Base-by-base conservation (phyloP, 2,329 filamentous ascomycete species). In the Daldinia sp. region DNA sequence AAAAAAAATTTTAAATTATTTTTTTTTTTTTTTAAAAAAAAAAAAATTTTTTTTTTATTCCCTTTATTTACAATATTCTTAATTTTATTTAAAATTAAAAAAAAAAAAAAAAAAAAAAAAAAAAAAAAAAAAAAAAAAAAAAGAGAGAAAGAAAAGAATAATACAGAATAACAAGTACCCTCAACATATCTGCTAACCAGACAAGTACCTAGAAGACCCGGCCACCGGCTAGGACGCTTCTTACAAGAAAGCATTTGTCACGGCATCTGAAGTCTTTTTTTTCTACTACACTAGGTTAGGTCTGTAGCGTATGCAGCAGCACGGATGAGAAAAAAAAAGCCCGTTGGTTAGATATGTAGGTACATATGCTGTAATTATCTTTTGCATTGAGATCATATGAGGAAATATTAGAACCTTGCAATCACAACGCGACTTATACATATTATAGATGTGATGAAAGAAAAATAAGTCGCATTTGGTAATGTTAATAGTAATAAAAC, bases 221-320 rank as follows among this genome's bases (percentile, higher is more conserved):
- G 64, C 64, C 61, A 67, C 64, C 64, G 58, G 47, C 37, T 64
- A 58, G n/a, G 35, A 39, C 30, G 19, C 34, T 63, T 58, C 34
- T 63, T 58, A 62, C 43, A 35, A 61, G 51, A 63, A 63, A 58
- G 30, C 41, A 63, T 63, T 57, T 60, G 51, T 60, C 59, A 63
- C 49, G 30, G 32, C 5, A 30, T 29, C 45, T 9, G n/a, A 48
- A 11, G 27, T 48, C 45, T 30, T 48, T 7, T 15, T 9, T 45
- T 25, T 17, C 19, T 30, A 17, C 25, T 48, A 17, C 10, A 30
- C n/a, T 48, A 48, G 21, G 13, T 30, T n/a, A 47, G 8, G 32
- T 48, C 43, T 25, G n/a, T 53, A 43, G n/a, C 30, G 15, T 50
- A 37, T 47, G 45, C 50, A 55, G 39, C 53, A 56, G 48, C 27